Evolutionary conservation across 2,329 filamentous ascomycete species (phyloP).

Genomic region (Cercospora janseana): DNA sequence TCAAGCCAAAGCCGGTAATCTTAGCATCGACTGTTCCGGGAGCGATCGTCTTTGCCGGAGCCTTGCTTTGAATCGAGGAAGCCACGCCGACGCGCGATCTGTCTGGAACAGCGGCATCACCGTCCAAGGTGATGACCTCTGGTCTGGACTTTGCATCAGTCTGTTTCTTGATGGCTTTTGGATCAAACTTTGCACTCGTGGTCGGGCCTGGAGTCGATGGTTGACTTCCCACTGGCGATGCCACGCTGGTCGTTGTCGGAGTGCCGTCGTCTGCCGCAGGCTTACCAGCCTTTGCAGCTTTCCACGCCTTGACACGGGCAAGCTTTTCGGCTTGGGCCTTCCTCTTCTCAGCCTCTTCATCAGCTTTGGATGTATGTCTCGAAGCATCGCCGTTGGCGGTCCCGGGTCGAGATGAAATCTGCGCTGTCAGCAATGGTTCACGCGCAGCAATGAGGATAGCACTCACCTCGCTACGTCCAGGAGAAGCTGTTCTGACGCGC

Average conservation of each 20-base stretch:
- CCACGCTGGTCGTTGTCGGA: not conserved
- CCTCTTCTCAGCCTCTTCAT: conserved; percentile 79
- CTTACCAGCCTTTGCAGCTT: conserved; percentile 39
- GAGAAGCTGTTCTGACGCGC: conserved; percentile 36
- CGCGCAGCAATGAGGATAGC: not conserved
- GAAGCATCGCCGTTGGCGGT: conserved; percentile 10
- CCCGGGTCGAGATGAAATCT: conserved; percentile 23
- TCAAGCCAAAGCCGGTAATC: conserved; percentile 79
- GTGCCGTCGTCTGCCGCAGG: conserved; percentile 3
- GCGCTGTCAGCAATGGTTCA: conserved; percentile 19
- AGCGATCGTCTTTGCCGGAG: conserved; percentile 23
- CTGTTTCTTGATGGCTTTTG: conserved; percentile 82
- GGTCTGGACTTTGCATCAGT: conserved; percentile 53
- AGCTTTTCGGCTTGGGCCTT: conserved; percentile 70
- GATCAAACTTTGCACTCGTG: conserved; percentile 79
- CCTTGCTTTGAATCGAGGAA: conserved; percentile 41
- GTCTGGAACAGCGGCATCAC: conserved; percentile 51
- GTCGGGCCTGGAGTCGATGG: conserved; percentile 34
- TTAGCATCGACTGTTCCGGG: conserved; percentile 51
- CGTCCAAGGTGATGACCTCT: conserved; percentile 56
- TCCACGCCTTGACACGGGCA: conserved; percentile 61
- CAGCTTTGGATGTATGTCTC: conserved; percentile 11
- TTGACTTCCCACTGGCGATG: conserved; percentile 1
- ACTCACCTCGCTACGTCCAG: conserved; percentile 22
- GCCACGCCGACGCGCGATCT: conserved; percentile 30